phyloP scores from a whole-genome alignment of 192 early-diverging fungal genomes.

The Backusella mclennaniae region DNA sequence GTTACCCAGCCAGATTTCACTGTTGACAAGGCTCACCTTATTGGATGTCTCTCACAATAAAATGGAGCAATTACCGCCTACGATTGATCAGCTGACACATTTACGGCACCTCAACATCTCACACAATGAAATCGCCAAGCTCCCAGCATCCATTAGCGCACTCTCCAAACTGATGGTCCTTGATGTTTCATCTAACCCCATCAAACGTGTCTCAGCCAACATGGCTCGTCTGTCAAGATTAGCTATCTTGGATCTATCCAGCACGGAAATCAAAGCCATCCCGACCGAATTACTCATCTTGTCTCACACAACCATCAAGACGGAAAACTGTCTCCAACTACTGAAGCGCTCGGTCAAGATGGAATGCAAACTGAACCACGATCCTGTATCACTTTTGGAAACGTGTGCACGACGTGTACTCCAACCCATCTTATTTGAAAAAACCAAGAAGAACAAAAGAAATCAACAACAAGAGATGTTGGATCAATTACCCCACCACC shows the following conservation, averaged over 20 bases:
- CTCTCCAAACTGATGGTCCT: slow-evolving; percentile 60
- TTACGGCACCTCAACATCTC: slow-evolving; percentile 64
- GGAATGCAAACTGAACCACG: slow-evolving; percentile 11
- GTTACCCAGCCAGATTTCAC: slow-evolving; percentile 45
- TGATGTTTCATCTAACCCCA: slow-evolving; percentile 65
- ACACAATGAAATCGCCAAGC: slow-evolving; percentile 54
- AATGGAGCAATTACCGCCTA: slow-evolving; percentile 58
- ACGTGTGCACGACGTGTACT: slow-evolving; percentile 74
- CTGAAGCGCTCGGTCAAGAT: not conserved
- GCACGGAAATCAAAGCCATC: slow-evolving; percentile 17
- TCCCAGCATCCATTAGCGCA: slow-evolving; percentile 63
- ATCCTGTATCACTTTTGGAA: slow-evolving; percentile 68
- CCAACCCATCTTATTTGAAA: slow-evolving; percentile 1
- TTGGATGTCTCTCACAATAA: slow-evolving; percentile 67
- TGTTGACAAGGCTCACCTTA: slow-evolving; percentile 64
- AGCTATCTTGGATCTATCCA: slow-evolving; percentile 11
- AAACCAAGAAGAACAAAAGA: slow-evolving; percentile 18
- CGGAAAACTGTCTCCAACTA: slow-evolving; percentile 16
- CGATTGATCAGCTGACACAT: slow-evolving; percentile 61
- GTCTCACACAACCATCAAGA: not conserved
- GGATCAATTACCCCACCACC: slow-evolving; percentile 39
- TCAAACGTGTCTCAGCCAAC: slow-evolving; percentile 63
- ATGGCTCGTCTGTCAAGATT: slow-evolving; percentile 47
- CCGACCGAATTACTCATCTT: slow-evolving; percentile 14
- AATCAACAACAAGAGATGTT: slow-evolving; percentile 38